Evolutionary conservation across 1,284 basidiomycete species (phyloP).

Genomic region (Xerocomus nothofagi): DNA sequence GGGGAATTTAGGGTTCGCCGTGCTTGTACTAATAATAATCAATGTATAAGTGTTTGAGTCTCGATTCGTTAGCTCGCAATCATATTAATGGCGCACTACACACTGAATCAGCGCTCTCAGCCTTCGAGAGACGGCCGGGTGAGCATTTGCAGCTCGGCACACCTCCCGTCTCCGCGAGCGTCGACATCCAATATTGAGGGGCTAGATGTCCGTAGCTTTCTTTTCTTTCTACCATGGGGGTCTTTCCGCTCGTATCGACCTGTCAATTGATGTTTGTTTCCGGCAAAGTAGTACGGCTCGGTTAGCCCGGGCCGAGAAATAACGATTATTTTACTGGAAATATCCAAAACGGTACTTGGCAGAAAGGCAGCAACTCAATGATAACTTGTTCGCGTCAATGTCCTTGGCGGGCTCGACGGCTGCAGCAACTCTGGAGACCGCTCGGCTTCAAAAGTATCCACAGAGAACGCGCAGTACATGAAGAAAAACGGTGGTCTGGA

Average conservation of each 20-base stretch:
- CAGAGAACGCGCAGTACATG: conserved; percentile 16
- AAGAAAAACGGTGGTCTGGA: conserved; percentile 52
- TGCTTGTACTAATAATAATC: not conserved
- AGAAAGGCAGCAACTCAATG: too few species aligned
- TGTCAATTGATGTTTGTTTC: too few species aligned
- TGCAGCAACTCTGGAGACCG: conserved; percentile 16
- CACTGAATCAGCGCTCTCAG: not conserved
- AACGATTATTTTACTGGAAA: too few species aligned
- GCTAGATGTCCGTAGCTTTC: too few species aligned
- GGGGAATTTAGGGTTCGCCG: not conserved
- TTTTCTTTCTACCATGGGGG: too few species aligned
- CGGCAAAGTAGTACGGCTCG: too few species aligned
- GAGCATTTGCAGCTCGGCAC: not conserved
- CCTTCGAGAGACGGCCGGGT: too few species aligned
- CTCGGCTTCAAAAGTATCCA: conserved; percentile 6
- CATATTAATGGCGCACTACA: not conserved
- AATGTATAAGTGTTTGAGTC: too few species aligned
- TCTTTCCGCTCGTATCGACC: not conserved
- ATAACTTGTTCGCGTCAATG: conserved; percentile 8
- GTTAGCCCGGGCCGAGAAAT: too few species aligned
- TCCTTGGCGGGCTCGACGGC: conserved; percentile 20
- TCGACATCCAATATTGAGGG: not conserved
- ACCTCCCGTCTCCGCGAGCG: not conserved
- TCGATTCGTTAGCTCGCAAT: not conserved
- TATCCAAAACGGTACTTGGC: conserved; percentile 3